These are phyloP conservation scores for Cyamopsis tetragonoloba DNA, from an alignment of 306 rosid species.

Conservation along the genomic window DNA sequence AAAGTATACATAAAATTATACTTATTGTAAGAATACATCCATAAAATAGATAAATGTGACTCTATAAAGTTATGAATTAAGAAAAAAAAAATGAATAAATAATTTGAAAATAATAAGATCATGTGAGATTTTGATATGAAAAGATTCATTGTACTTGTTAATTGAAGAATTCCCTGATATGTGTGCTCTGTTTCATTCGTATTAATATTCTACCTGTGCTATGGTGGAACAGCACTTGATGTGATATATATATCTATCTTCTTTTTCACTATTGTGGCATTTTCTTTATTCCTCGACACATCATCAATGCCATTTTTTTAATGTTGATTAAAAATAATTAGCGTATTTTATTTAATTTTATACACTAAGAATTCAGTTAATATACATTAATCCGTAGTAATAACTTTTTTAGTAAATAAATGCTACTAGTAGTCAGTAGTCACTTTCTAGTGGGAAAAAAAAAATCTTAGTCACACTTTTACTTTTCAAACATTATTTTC, in stretches of 20 bases:
- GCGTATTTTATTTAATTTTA: background rate
- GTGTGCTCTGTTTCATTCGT: slow-evolving; percentile 24
- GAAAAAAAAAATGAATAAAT: too few relatives aligned
- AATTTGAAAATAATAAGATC: too few relatives aligned
- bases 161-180: slow-evolving; percentile 12
- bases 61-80: too few relatives aligned
- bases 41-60: too few relatives aligned
- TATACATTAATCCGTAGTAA: too few relatives aligned
- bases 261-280: slow-evolving; percentile 9
- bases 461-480: background rate
- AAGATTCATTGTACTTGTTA: background rate
- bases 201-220: slow-evolving; percentile 20
- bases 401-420: too few relatives aligned
- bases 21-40: too few relatives aligned
- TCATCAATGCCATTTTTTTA: background rate
- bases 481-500: background rate
- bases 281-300: slow-evolving; percentile 16
- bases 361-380: too few relatives aligned
- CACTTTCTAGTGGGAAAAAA: background rate
- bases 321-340: background rate
- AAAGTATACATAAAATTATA: too few relatives aligned
- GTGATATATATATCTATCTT: slow-evolving; percentile 29
- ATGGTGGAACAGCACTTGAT: slow-evolving; percentile 29
- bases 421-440: too few relatives aligned
- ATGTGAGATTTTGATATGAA: too few relatives aligned